phyloP scores from a whole-genome alignment of 2,329 filamentous ascomycete genomes.

The Arthrobotrys sinensis region DNA sequence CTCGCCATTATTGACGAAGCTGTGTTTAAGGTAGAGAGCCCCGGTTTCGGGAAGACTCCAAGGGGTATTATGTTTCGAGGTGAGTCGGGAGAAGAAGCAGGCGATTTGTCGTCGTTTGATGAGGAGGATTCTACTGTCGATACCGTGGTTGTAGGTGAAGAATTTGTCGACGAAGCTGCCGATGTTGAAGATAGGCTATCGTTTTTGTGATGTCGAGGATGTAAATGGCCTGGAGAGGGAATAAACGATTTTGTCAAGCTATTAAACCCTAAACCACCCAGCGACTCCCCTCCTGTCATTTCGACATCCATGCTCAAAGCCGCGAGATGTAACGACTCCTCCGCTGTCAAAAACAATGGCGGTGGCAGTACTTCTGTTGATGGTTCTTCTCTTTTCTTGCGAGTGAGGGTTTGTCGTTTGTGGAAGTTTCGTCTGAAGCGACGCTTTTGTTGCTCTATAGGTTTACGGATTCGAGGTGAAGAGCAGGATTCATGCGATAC shows the following conservation, averaged over 20 bases:
- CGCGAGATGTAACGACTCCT: conserved; percentile 46
- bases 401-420: conserved; percentile 47
- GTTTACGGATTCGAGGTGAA: conserved; percentile 39
- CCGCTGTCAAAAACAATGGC: conserved; percentile 47
- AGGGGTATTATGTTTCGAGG: conserved; percentile 79
- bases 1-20: conserved; percentile 66
- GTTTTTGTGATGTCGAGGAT: conserved; percentile 77
- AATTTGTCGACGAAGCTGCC: conserved; percentile 87
- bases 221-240: conserved; percentile 57
- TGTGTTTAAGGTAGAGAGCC: conserved; percentile 75
- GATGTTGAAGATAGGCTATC: conserved; percentile 82
- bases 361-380: conserved; percentile 31
- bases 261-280: conserved; percentile 59
- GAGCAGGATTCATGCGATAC: conserved; percentile 44
- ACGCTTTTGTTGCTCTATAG: conserved; percentile 46
- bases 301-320: conserved; percentile 61
- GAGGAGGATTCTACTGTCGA: conserved; percentile 94
- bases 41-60: conserved; percentile 45
- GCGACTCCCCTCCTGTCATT: conserved; percentile 60
- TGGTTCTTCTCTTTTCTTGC: conserved; percentile 37
- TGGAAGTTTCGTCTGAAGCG: conserved; percentile 37
- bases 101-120: conserved; percentile 88
- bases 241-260: conserved; percentile 59
- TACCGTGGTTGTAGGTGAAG: conserved; percentile 93
- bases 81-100: conserved; percentile 92